Evolutionary conservation across 352 stramenopile species (phyloP), one percentile per base, ranked within the genome.

Genomic region (Pythium dissimile): DNA sequence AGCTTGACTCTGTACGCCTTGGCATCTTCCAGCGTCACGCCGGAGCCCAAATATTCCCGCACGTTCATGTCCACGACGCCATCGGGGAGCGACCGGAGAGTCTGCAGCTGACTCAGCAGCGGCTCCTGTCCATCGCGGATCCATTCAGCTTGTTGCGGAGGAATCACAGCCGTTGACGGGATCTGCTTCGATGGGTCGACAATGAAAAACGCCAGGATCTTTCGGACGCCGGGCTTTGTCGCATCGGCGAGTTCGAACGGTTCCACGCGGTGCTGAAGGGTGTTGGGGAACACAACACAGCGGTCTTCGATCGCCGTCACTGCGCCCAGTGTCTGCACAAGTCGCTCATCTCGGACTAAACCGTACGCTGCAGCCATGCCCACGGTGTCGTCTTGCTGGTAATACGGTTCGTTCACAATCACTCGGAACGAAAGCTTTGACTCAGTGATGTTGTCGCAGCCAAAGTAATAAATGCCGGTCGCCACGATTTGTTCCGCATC

Each of bases 201-300:
- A n/a, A 78, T 31, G 39, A 75, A 78, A 38, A 75, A 78, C 15
- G 62, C 64, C 2, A 78, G 27, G 42, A 78, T 75, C 60, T 78
- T 73, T 7, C 66, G 66, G 1, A 71, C 43, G 13, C 66, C 66
- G 2, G 62, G 57, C 20, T 41, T 48, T 0, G 60, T 66, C 23
- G 26, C 16, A 45, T 73, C 68, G 0, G 13, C 53, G 3, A 76
- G 31, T 30, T 65, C 55, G 18, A 75, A 70, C 21, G 64, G 55
- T 26, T 66, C 59, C 7, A 76, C 64, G 18, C 41, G 31, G 41
- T 76, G 60, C 54, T 73, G 64, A 8, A 71, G 34, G 15, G 39
- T 69, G 51, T 73, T 76, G 12, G 64, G 64, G 39, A 71, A 76
- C 18, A 69, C 64, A 27, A 76, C 23, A 20, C 45, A 62, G 0